Evolutionary conservation across 73 alveolate species (phyloP).

Genomic region (Tetrahymena malaccensis): DNA sequence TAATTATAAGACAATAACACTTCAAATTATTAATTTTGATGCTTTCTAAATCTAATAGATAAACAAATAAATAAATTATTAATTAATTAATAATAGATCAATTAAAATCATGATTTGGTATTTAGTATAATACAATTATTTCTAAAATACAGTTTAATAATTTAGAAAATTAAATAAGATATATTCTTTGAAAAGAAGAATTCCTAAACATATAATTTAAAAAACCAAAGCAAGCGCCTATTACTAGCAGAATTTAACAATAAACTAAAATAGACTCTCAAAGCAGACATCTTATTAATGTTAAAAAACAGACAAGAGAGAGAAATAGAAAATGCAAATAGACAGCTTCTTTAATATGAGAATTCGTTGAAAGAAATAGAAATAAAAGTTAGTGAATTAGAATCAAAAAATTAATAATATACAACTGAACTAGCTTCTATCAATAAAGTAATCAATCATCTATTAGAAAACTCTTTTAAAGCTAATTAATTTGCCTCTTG

Average conservation of each 20-base stretch:
- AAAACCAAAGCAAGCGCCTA: neutral
- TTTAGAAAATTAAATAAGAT: neutral
- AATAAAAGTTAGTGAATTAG: neutral
- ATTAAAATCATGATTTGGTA: neutral
- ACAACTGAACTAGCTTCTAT: neutral
- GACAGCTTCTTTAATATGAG: neutral
- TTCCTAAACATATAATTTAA: neutral
- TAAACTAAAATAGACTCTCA: neutral
- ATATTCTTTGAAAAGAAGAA: neutral
- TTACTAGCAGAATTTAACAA: neutral
- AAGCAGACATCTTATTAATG: neutral
- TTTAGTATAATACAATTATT: neutral
- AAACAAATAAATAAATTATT: neutral
- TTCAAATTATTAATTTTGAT: neutral
- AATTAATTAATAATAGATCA: too few species aligned
- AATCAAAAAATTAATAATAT: neutral
- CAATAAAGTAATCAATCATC: neutral
- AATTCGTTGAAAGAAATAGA: neutral
- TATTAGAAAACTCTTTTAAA: neutral
- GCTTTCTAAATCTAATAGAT: too few species aligned
- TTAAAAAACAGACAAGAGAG: neutral
- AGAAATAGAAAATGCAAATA: neutral
- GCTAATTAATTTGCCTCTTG: neutral
- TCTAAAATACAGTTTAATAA: neutral
- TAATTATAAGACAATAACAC: neutral